Evolutionary conservation across 768 basidiomycete species (phyloP).

Genomic region (Tylopilus sp.): DNA sequence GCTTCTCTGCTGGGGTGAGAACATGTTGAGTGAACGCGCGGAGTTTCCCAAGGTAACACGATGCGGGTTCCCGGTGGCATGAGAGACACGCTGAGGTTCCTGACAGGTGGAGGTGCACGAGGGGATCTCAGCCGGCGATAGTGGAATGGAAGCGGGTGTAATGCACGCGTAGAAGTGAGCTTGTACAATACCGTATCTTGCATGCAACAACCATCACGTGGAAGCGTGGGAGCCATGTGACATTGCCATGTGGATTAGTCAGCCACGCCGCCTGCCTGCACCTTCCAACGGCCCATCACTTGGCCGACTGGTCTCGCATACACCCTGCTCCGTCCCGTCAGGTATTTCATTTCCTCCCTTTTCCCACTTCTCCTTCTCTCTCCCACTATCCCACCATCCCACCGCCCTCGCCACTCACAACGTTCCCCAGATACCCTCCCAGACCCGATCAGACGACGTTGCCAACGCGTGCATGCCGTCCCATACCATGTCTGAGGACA

Average conservation of each 20-base stretch:
- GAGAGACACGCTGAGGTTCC: constrained; percentile 24
- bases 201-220: constrained; percentile 9
- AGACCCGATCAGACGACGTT: constrained; percentile 24
- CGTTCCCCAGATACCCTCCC: constrained; percentile 2
- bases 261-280: constrained; percentile 24
- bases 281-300: constrained; percentile 27
- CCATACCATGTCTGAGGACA: constrained; percentile 59
- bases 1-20: constrained; percentile 87
- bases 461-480: constrained; percentile 31
- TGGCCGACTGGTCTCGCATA: constrained; percentile 27
- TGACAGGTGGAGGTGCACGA: constrained; percentile 33
- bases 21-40: constrained; percentile 67
- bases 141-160: constrained; percentile 14
- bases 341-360: constrained; percentile 8
- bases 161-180: constrained; percentile 18
- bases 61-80: constrained; percentile 7
- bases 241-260: constrained; percentile 30
- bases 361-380: neutral
- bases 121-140: constrained; percentile 14
- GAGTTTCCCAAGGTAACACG: constrained; percentile 72
- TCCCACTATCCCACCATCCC: neutral
- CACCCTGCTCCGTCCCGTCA: constrained; percentile 22
- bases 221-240: constrained; percentile 4
- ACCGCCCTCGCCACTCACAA: neutral
- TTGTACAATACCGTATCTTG: neutral